Conservation (phyloP, 768 basidiomycete species). For the Lenzites betulinus region DNA sequence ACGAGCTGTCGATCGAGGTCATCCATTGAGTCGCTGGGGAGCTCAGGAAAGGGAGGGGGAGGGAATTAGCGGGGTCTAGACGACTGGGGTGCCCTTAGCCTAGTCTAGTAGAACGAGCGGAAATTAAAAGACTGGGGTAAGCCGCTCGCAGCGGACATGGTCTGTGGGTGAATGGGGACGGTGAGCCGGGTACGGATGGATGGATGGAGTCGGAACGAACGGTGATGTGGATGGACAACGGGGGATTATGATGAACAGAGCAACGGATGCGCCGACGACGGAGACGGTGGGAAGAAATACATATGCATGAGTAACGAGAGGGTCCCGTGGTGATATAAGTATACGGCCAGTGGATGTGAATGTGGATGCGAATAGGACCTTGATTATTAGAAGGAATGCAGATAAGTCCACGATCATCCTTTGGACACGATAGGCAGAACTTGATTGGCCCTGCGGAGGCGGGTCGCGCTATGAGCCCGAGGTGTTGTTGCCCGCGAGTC, state of each 20-base stretch:
- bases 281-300: neutral
- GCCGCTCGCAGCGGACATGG: neutral
- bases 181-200: neutral
- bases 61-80: neutral
- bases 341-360: neutral
- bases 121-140: neutral
- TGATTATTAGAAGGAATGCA: neutral
- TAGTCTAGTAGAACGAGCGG: neutral
- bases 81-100: neutral
- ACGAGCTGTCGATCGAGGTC: no score
- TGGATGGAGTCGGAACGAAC: neutral
- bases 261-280: neutral
- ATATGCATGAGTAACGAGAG: neutral
- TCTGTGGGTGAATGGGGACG: neutral
- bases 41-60: neutral
- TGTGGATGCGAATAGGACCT: neutral
- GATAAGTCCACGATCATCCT: neutral
- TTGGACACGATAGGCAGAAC: neutral
- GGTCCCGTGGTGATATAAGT: neutral
- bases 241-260: neutral
- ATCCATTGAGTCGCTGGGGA: no score
- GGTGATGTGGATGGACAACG: neutral
- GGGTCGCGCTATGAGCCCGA: conserved; percentile 3
- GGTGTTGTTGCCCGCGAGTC: conserved; percentile 2
- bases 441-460: neutral